A percentile compares a stretch with the other conserved stretches of the same genome.
Conservation (phyloP, 2,329 filamentous ascomycete species). For the Penicillium sp. region DNA sequence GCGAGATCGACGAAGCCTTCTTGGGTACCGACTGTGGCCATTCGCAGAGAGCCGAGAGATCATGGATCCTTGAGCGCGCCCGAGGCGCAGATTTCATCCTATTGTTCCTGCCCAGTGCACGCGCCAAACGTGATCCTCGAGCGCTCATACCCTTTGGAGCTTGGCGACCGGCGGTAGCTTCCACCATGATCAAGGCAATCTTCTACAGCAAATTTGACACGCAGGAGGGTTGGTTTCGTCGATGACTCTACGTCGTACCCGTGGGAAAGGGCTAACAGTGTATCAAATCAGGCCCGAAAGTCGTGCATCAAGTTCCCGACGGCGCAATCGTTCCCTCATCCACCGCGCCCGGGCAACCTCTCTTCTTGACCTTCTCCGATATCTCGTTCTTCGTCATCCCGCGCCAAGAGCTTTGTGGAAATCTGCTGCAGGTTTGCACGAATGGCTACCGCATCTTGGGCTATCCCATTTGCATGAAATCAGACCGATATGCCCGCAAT, state of each 20-base stretch:
- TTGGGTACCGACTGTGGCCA: background rate
- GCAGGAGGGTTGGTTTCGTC: constrained; percentile 41
- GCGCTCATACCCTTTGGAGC: background rate
- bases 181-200: constrained; percentile 56
- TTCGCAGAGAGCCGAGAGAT: no score
- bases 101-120: no score
- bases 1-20: background rate
- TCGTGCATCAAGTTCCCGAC: constrained; percentile 59
- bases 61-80: no score
- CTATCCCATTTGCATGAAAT: constrained; percentile 80
- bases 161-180: constrained; percentile 3
- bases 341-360: constrained; percentile 47
- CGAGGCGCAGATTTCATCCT: no score
- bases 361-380: constrained; percentile 77
- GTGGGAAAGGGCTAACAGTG: no score
- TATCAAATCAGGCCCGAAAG: constrained; percentile 48
- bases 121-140: no score
- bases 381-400: constrained; percentile 92
- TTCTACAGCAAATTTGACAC: constrained; percentile 64
- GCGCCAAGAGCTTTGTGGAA: constrained; percentile 89
- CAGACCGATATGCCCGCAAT: constrained; percentile 78
- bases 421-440: constrained; percentile 65
- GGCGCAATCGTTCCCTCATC: constrained; percentile 49
- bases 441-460: constrained; percentile 78
- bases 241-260: no score